Percentiles rank a stretch among this genome's conserved stretches.
These are phyloP conservation scores for Clitopilus passeckerianus DNA, from an alignment of 768 basidiomycete species.

Conservation along the genomic window DNA sequence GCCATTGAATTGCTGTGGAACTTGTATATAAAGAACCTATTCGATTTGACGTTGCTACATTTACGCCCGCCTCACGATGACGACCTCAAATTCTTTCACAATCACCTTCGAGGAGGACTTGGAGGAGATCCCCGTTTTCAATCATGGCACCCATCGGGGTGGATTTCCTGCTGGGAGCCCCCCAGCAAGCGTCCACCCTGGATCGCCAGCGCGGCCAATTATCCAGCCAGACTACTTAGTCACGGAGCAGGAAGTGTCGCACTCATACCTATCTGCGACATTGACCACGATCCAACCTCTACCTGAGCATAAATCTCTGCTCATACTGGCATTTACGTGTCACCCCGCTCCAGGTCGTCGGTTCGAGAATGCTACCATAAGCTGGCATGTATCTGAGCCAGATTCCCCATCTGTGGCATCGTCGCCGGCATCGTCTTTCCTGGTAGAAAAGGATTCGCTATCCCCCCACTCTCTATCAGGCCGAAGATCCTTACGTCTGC, in stretches of 20 bases:
- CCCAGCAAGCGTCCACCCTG: neutral
- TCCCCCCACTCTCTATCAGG: neutral
- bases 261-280: slow-evolving; percentile 15
- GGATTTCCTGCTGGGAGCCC: neutral
- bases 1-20: neutral
- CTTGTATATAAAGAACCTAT: neutral
- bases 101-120: slow-evolving; percentile 15
- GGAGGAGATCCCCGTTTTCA: neutral
- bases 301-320: slow-evolving; percentile 11
- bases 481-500: slow-evolving; percentile 10
- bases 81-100: slow-evolving; percentile 4
- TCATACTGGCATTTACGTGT: slow-evolving; percentile 12
- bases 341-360: slow-evolving; percentile 15
- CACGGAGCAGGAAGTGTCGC: slow-evolving; percentile 14
- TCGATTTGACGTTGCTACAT: neutral
- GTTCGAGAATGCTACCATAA: slow-evolving; percentile 12
- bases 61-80: neutral
- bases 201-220: slow-evolving; percentile 8
- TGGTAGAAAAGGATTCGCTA: neutral
- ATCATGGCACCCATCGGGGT: neutral
- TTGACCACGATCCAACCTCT: slow-evolving; percentile 16
- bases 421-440: neutral
- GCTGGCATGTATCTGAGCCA: slow-evolving; percentile 9
- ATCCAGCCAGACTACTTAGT: slow-evolving; percentile 7
- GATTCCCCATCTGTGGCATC: neutral